Base-by-base conservation (phyloP, 305 asterid genomes). In the Solanum hybrid region DNA sequence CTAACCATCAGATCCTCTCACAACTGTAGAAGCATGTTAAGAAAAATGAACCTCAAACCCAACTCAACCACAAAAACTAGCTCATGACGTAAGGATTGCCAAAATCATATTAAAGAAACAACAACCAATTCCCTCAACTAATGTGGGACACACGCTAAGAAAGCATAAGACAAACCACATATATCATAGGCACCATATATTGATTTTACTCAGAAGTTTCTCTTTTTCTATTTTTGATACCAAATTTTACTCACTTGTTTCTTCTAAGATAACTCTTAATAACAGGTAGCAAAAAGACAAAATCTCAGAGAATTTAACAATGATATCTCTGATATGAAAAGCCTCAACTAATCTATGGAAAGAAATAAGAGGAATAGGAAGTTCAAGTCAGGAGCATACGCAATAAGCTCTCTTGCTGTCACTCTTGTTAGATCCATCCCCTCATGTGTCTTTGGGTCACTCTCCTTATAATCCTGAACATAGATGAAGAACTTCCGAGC, bases 401-500 rank as follows among this genome's bases (percentile, higher is more conserved):
- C 93, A 87, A 97, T 95, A 88, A 97, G 96, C 92, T 97, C 96
- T 92, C 89, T 95, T 35, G 99, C 90, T 5, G 98, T 93, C 86
- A 96, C 97, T 93, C 93, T 94, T 56, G 98, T 92, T 94, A 97
- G 93, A 92, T 97, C 99, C 98, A 97, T 94, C 89, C 99, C 99
- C 35, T 95, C 99, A 72, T 97, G 99, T 51, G 99, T 94, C 92
- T 94, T 96, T 20, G 99, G 99, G 90, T 95, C 97, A 51, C 79
- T 94, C 92, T 96, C 99, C 6, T 95, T 91, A 94, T 97, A 97
- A 89, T 95, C 93, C 90, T 97, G 99, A 92, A 95, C 99, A 88
- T 96, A 97, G 90, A 95, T 94, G 94, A 97, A 95, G 93, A 96
- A 96, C 87, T 96, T 97, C n/a, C 98, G 93, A 64, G 99, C 99